A percentile compares a stretch with the other conserved stretches of the same genome.
Evolutionary conservation across 2,329 filamentous ascomycete genomes (phyloP).

Genomic region (Sporothrix euskadiensis): DNA sequence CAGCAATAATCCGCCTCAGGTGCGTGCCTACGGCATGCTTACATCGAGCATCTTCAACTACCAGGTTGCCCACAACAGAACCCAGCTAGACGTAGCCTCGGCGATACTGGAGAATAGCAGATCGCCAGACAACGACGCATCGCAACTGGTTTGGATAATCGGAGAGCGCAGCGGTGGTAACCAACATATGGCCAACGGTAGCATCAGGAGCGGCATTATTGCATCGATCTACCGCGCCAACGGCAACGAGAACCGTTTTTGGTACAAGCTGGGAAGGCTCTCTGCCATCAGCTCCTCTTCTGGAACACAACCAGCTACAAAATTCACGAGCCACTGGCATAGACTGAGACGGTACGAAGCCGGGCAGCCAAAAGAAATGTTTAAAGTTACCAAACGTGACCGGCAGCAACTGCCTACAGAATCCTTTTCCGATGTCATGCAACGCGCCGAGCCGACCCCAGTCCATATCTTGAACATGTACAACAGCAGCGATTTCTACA

Average conservation of each 20-base stretch:
- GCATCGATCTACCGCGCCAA: conserved; percentile 16
- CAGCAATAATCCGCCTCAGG: background rate
- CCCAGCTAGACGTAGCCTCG: background rate
- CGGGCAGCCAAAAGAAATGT: background rate
- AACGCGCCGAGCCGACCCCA: background rate
- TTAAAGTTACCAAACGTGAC: background rate
- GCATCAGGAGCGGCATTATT: background rate
- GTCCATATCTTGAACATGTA: background rate
- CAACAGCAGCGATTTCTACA: conserved; percentile 12
- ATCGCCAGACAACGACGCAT: background rate
- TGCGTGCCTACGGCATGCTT: conserved; percentile 30
- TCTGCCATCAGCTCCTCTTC: background rate
- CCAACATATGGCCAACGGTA: background rate
- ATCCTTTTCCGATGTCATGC: background rate
- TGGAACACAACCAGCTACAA: no score
- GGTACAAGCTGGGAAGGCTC: background rate
- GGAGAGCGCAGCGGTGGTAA: background rate
- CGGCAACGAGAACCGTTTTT: background rate
- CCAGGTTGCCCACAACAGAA: background rate
- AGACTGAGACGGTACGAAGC: background rate
- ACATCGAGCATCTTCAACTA: conserved; percentile 29
- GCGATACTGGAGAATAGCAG: background rate
- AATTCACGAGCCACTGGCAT: no score
- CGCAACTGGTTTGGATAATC: conserved; percentile 9
- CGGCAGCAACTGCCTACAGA: background rate